Conservation (phyloP, 1,139 yeast genomes). For the Lodderomyces beijingensis region DNA sequence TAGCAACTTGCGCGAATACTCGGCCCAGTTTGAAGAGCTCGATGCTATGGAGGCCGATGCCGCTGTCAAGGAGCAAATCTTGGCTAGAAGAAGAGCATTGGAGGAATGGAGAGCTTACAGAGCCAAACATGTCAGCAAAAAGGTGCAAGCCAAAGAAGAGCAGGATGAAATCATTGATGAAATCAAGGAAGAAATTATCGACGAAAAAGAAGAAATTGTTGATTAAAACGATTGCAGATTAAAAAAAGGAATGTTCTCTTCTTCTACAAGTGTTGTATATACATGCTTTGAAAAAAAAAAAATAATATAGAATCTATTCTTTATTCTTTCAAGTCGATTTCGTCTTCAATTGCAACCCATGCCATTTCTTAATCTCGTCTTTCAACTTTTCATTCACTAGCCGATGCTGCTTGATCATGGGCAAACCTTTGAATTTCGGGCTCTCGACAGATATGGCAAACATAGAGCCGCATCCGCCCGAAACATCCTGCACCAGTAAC, state of each 20-base stretch:
- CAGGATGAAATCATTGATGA: slow-evolving; percentile 69
- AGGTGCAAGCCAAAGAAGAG: slow-evolving; percentile 46
- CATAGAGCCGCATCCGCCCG: slow-evolving; percentile 98
- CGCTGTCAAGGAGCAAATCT: slow-evolving; percentile 84
- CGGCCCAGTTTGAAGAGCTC: slow-evolving; percentile 88
- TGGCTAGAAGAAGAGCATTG: slow-evolving; percentile 76
- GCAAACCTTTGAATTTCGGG: slow-evolving; percentile 66
- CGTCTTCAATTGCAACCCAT: slow-evolving; percentile 84
- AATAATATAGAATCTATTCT: not conserved
- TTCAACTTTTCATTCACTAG: slow-evolving; percentile 76
- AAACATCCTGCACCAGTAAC: slow-evolving; percentile 71
- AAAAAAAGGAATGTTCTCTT: not conserved
- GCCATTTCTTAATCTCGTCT: slow-evolving; percentile 91
- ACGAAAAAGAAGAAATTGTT: slow-evolving; percentile 77
- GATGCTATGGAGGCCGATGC: slow-evolving; percentile 97
- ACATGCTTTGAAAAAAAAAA: no score
- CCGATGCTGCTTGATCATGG: slow-evolving; percentile 89
- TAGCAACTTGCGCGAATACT: slow-evolving; percentile 83
- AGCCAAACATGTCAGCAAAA: slow-evolving; percentile 46
- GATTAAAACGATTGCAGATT: slow-evolving; percentile 23
- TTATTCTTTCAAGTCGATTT: slow-evolving; percentile 21
- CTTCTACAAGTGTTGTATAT: no score
- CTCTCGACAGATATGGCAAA: slow-evolving; percentile 82
- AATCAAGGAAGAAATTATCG: slow-evolving; percentile 62
- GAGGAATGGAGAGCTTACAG: slow-evolving; percentile 89